Evolutionary conservation across 2,329 filamentous ascomycete species (phyloP), one percentile per base, ranked within the genome.

Genomic region (Nannizziopsis arthrosporioides): DNA sequence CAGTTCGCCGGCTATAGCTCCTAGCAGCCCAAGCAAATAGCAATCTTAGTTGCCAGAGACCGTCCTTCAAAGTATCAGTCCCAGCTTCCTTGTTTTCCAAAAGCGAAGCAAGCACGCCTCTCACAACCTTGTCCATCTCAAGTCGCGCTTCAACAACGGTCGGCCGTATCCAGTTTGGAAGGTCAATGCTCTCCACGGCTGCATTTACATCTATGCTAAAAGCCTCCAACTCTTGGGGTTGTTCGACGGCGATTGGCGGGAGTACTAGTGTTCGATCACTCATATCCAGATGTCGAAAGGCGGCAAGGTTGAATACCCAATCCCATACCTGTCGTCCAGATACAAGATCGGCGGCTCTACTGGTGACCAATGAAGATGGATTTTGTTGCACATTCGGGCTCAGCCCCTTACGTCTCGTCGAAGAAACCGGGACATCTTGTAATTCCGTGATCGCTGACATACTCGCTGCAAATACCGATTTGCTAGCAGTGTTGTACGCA

Each of bases 91-190:
- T 58, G 1, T 27, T 27, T 27, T 63, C 61, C 14, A 53, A 54
- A 4, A 61, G 61, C 2, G 63, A 61, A 32, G 56, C 59, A 17
- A 66, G 51, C 14, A 64, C 52, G 32, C 62, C 61, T 15, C 57
- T 59, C 27, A 67, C 58, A 8, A 67, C 73, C 46, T 66, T 68
- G 47, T 77, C 77, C 42, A 94, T 71, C 50, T 82, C 76, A 19
- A 94, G 67, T 35, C 82, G 73, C 30, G 80, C 78, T 60, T 94
- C 89, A 1, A 93, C 78, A 0, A 77, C 74, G 4, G 78, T 82
- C 3, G 71, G 69, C 30, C 73, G 70, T 7, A 75, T 70, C 56
- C 76, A 77, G 6, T 71, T 65, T 50, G 74, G 71, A 5, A 65
- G 60, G 38, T 64, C 63, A 19, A 62, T 63, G 7, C 65, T 18